phyloP scores from a whole-genome alignment of 768 basidiomycete genomes.

The Tephrocybe sp. region DNA sequence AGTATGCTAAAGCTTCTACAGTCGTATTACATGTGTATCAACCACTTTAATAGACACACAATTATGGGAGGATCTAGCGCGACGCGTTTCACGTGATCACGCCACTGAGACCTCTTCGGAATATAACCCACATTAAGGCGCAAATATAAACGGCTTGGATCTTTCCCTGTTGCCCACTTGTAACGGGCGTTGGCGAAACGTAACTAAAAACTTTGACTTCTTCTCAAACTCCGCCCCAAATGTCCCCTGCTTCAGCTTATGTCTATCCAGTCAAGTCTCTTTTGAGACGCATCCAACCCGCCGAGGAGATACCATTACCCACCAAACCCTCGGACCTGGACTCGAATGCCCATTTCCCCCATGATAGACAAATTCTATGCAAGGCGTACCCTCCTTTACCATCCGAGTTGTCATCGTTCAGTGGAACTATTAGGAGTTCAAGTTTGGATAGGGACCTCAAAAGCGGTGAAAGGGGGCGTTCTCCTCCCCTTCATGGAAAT shows the following conservation, averaged over 20 bases:
- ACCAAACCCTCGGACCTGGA: not conserved
- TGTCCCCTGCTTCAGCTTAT: slow-evolving; percentile 20
- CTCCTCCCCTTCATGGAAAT: not conserved
- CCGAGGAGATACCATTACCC: slow-evolving; percentile 4
- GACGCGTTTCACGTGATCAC: slow-evolving; percentile 3
- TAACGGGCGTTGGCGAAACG: not conserved
- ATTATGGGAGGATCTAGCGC: not conserved
- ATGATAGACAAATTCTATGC: not conserved
- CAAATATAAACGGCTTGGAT: not conserved
- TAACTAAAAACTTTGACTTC: not conserved
- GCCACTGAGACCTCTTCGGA: slow-evolving; percentile 7
- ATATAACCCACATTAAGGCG: not conserved
- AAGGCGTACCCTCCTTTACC: not conserved
- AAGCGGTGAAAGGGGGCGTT: not conserved
- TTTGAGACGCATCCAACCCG: slow-evolving; percentile 34
- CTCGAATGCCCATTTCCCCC: not conserved
- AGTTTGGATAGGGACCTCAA: slow-evolving; percentile 1
- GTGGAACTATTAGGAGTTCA: slow-evolving; percentile 10
- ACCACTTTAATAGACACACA: not conserved
- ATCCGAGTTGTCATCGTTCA: not conserved
- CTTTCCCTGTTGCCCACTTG: not conserved
- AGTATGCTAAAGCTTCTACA: not conserved
- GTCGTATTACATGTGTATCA: not conserved
- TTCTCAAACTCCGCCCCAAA: not conserved
- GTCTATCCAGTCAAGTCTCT: slow-evolving; percentile 42